A percentile compares a stretch with the other conserved stretches of the same genome.
These are phyloP conservation scores for Tetradesmus lagerheimii DNA, from an alignment of 139 green algal species.

Conservation along the genomic window DNA sequence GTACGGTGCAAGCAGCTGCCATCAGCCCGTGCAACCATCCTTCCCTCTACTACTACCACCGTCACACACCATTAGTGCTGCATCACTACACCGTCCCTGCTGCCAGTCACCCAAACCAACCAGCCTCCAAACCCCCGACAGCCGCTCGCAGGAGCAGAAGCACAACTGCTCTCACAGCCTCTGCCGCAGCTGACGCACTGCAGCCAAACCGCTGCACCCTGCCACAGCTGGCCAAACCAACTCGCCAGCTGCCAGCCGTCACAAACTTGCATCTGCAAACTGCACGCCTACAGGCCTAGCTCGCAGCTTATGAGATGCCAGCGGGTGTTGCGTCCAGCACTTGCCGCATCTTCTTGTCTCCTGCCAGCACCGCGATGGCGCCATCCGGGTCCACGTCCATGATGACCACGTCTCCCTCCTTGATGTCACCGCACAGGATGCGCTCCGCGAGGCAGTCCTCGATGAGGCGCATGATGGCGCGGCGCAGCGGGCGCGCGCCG, in stretches of 20 bases:
- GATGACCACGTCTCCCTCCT: slow-evolving; percentile 94
- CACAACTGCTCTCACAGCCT: not conserved
- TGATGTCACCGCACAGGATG: slow-evolving; percentile 95
- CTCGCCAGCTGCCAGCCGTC: too few relatives aligned
- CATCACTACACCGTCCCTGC: too few relatives aligned
- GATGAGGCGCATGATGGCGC: slow-evolving; percentile 99
- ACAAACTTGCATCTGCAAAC: too few relatives aligned
- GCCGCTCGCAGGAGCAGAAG: too few relatives aligned
- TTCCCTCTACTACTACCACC: not conserved
- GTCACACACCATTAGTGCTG: too few relatives aligned
- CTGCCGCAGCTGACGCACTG: not conserved
- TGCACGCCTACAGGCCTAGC: too few relatives aligned
- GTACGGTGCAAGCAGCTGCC: not conserved
- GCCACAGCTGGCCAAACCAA: too few relatives aligned
- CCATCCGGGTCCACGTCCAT: slow-evolving; percentile 94
- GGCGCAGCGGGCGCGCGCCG: slow-evolving; percentile 96
- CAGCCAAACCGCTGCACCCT: too few relatives aligned
- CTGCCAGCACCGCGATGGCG: slow-evolving; percentile 90
- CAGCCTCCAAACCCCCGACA: too few relatives aligned
- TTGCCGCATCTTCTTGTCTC: slow-evolving; percentile 92
- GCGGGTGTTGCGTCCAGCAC: slow-evolving; percentile 76
- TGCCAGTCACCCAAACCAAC: too few relatives aligned
- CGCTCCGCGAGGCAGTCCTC: slow-evolving; percentile 97
- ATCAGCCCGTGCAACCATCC: not conserved
- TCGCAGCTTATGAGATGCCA: slow-evolving; percentile 79